Evolutionary conservation across 495 filamentous ascomycete species (phyloP).

Genomic region (Penicillium antarcticum): DNA sequence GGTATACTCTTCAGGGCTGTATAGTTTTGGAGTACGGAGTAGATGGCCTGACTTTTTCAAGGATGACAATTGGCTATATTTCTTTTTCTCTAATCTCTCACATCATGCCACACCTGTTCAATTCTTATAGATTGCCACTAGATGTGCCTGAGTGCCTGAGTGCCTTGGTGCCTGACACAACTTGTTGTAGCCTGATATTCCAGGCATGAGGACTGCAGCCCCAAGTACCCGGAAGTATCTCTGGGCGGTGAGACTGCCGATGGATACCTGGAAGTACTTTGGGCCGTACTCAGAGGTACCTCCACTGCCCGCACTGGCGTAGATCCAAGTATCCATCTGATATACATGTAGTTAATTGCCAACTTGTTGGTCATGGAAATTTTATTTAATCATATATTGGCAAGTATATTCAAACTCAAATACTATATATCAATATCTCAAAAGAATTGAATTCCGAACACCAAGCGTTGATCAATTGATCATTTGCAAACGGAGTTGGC

Average conservation of each 20-base stretch:
- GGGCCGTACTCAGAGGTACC: constrained; percentile 10
- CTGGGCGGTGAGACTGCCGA: not conserved
- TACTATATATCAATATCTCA: too few relatives aligned
- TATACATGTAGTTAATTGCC: constrained; percentile 2
- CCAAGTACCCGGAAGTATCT: too few relatives aligned
- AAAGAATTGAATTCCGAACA: too few relatives aligned
- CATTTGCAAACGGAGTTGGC: constrained; percentile 2
- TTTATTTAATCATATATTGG: too few relatives aligned
- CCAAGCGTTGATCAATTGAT: too few relatives aligned
- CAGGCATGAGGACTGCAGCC: not conserved
- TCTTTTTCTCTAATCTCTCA: too few relatives aligned
- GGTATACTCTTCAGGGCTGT: not conserved
- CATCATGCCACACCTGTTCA: too few relatives aligned
- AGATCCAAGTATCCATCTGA: constrained; percentile 7
- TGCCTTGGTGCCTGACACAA: not conserved
- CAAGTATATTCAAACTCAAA: too few relatives aligned
- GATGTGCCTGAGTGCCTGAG: not conserved
- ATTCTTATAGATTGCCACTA: not conserved
- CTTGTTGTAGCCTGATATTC: not conserved
- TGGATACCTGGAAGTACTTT: not conserved
- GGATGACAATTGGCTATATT: too few relatives aligned
- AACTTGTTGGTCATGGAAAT: too few relatives aligned
- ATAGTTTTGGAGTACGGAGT: too few relatives aligned
- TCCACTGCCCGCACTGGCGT: constrained; percentile 9
- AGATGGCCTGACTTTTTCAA: not conserved